These are phyloP conservation scores for Lentinula guzmanii DNA, from an alignment of 768 basidiomycete species.

Conservation along the genomic window DNA sequence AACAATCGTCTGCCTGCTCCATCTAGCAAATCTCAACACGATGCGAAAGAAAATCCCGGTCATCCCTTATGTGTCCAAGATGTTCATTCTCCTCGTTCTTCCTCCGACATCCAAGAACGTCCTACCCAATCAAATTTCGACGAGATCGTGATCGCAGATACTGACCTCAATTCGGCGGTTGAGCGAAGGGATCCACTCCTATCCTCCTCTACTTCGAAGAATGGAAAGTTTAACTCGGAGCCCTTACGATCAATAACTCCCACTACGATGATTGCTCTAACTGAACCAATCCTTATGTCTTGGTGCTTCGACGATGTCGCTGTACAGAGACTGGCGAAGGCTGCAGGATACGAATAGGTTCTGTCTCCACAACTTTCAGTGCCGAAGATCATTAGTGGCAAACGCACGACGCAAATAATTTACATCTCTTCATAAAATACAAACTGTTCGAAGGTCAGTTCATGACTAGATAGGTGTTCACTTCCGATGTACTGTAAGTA, in stretches of 20 bases:
- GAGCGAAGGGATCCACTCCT: neutral
- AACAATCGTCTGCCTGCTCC: neutral
- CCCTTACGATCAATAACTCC: neutral
- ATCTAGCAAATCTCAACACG: neutral
- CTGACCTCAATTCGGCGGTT: neutral
- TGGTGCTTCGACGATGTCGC: constrained; percentile 1
- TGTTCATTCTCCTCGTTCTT: neutral
- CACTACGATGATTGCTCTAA: neutral
- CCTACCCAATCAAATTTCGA: neutral
- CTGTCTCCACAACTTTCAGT: too few relatives aligned
- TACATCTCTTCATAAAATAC: neutral
- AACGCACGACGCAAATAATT: neutral
- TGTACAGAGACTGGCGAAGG: neutral
- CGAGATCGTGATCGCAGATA: neutral
- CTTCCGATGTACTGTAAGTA: neutral
- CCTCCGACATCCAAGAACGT: neutral
- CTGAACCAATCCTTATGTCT: neutral
- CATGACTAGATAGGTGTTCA: neutral
- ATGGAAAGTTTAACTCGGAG: neutral
- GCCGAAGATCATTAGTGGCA: neutral
- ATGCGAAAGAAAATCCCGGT: neutral
- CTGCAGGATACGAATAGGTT: neutral
- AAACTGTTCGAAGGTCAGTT: neutral
- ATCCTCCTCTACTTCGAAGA: neutral
- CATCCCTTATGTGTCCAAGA: neutral